A percentile compares a stretch with the other conserved stretches of the same genome.
phyloP scores from a whole-genome alignment of 2,329 filamentous ascomycete species.

The Helotiales sp. region DNA sequence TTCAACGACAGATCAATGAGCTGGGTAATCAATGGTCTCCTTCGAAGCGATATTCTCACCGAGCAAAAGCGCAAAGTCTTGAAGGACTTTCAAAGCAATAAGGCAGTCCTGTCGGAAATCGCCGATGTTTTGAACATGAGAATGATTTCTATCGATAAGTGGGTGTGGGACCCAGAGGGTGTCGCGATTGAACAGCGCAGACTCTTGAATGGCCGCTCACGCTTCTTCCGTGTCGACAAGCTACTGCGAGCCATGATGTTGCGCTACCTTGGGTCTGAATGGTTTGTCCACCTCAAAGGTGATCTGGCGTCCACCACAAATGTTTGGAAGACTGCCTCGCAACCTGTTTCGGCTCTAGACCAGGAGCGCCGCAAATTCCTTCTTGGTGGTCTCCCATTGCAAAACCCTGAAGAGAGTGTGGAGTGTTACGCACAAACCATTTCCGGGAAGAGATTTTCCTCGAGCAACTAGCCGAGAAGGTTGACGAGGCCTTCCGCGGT shows the following conservation, averaged over 20 bases:
- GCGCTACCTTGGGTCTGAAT: conserved; percentile 57
- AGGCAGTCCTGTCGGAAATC: conserved; percentile 56
- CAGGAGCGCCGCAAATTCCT: conserved; percentile 52
- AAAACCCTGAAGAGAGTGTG: conserved; percentile 36
- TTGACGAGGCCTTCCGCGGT: conserved; percentile 51
- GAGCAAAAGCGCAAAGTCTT: conserved; percentile 55
- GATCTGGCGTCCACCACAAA: conserved; percentile 40
- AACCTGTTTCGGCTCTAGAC: conserved; percentile 46
- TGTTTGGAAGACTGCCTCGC: conserved; percentile 27
- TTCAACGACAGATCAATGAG: conserved; percentile 50
- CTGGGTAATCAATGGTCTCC: conserved; percentile 52
- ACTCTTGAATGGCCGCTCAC: conserved; percentile 61
- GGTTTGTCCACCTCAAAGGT: conserved; percentile 52
- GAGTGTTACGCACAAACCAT: conserved; percentile 46
- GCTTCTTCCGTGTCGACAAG: conserved; percentile 64
- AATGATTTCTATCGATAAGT: conserved; percentile 54
- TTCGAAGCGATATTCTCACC: conserved; percentile 55
- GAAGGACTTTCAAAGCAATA: conserved; percentile 54
- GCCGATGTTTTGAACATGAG: conserved; percentile 63
- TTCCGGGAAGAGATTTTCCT: conserved; percentile 58
- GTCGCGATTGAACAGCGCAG: conserved; percentile 56
- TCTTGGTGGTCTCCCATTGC: conserved; percentile 15
- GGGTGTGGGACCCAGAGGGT: conserved; percentile 53
- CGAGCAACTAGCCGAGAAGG: conserved; percentile 54
- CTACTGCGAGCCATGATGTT: conserved; percentile 58